Evolutionary conservation across 371 early-diverging fungal species (phyloP).

Genomic region (Phascolomyces articulosus): DNA sequence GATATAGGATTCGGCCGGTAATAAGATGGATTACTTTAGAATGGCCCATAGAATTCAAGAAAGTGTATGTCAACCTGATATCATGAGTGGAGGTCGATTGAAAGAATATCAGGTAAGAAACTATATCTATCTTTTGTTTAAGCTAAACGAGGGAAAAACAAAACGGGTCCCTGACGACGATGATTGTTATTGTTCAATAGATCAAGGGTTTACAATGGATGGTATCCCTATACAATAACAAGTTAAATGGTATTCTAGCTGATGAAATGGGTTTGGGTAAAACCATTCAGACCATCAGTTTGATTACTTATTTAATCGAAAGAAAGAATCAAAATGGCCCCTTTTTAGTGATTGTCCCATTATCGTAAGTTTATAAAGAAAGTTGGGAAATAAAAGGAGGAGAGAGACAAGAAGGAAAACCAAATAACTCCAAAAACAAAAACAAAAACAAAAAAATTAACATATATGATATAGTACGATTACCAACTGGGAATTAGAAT

Average conservation of each 20-base stretch:
- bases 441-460: background rate
- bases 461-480: conserved; percentile 60
- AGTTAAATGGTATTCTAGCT: conserved; percentile 96
- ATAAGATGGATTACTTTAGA: conserved; percentile 82
- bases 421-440: too few species aligned
- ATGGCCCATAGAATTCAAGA: conserved; percentile 89
- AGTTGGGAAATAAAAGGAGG: background rate
- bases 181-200: too few species aligned
- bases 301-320: conserved; percentile 94
- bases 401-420: background rate
- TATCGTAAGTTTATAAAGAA: conserved; percentile 64
- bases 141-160: too few species aligned
- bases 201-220: conserved; percentile 99
- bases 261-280: conserved; percentile 99
- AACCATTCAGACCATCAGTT: conserved; percentile 98
- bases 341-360: conserved; percentile 90
- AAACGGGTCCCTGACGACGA: too few species aligned
- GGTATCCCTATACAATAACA: conserved; percentile 95
- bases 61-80: conserved; percentile 76
- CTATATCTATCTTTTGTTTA: too few species aligned
- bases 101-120: conserved; percentile 97
- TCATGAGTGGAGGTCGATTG: conserved; percentile 88
- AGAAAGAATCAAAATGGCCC: conserved; percentile 92
- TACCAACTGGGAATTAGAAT: conserved; percentile 97
- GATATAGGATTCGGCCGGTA: conserved; percentile 43